Evolutionary conservation across 208 protist species (phyloP).

Genomic region (Crithidia thermophila): DNA sequence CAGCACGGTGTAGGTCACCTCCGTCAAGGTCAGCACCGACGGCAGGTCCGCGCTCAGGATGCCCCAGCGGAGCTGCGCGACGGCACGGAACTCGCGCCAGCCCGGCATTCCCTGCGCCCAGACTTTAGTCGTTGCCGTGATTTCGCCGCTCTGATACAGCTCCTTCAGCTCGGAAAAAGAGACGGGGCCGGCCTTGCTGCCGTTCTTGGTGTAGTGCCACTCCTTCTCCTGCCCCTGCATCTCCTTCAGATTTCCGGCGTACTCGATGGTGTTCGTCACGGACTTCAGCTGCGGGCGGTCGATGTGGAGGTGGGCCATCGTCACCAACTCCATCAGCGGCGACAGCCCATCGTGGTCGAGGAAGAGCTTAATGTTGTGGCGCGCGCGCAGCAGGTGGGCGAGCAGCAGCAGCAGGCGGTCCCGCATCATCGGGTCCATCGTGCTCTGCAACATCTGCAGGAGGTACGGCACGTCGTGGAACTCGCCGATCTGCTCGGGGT

Average conservation of each 20-base stretch:
- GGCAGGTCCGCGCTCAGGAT: slow-evolving; percentile 60
- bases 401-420: slow-evolving; percentile 92
- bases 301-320: slow-evolving; percentile 93
- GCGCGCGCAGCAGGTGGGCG: slow-evolving; percentile 52
- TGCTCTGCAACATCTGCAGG: slow-evolving; percentile 74
- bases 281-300: slow-evolving; percentile 84
- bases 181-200: slow-evolving; percentile 53
- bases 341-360: slow-evolving; percentile 88
- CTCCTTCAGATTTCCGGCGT: slow-evolving; percentile 40
- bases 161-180: slow-evolving; percentile 68
- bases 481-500: slow-evolving; percentile 76
- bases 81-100: slow-evolving; percentile 82
- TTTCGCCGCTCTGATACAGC: slow-evolving; percentile 49
- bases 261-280: slow-evolving; percentile 87
- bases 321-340: slow-evolving; percentile 83
- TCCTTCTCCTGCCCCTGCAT: slow-evolving; percentile 85
- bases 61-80: slow-evolving; percentile 95
- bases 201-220: slow-evolving; percentile 83
- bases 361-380: slow-evolving; percentile 93
- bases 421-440: slow-evolving; percentile 77
- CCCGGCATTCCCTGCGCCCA: slow-evolving; percentile 96
- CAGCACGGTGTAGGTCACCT: slow-evolving; percentile 89
- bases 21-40: slow-evolving; percentile 83
- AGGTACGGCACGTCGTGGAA: slow-evolving; percentile 90
- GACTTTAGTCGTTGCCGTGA: slow-evolving; percentile 79